Conservation (phyloP, 768 basidiomycete species). For the Phallus indusiatus region DNA sequence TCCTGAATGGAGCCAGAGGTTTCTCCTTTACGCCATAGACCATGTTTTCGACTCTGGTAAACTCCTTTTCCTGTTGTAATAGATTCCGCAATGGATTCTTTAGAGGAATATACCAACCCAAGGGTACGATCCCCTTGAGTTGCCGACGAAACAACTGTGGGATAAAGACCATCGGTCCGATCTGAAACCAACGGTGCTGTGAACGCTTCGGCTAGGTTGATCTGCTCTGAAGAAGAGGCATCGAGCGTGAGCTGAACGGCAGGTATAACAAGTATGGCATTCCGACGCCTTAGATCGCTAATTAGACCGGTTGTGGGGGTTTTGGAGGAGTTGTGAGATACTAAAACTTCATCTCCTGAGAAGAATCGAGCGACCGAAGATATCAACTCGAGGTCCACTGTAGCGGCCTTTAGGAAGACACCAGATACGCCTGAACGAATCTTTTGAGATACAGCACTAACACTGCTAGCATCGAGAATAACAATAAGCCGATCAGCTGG, state of each 20-base stretch:
- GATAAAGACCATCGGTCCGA: constrained; percentile 84
- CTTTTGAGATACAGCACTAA: constrained; percentile 66
- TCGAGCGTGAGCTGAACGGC: constrained; percentile 57
- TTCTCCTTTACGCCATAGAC: constrained; percentile 95
- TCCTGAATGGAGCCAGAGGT: constrained; percentile 92
- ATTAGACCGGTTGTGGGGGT: constrained; percentile 54
- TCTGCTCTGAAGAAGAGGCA: constrained; percentile 41
- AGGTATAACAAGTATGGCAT: constrained; percentile 63
- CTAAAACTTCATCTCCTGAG: constrained; percentile 48
- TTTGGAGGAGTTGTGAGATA: constrained; percentile 39
- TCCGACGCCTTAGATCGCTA: constrained; percentile 46
- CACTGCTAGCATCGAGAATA: constrained; percentile 63
- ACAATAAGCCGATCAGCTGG: constrained; percentile 68
- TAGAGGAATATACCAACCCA: constrained; percentile 93
- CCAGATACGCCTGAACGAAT: constrained; percentile 67
- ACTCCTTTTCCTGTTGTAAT: constrained; percentile 85
- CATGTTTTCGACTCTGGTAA: constrained; percentile 94
- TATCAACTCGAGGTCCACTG: constrained; percentile 67
- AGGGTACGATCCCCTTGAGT: constrained; percentile 62
- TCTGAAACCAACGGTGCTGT: constrained; percentile 76
- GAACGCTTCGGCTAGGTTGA: constrained; percentile 80
- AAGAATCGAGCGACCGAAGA: constrained; percentile 72
- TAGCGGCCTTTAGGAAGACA: constrained; percentile 66
- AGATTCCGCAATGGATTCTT: constrained; percentile 74
- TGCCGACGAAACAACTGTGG: constrained; percentile 77